Percentiles rank a stretch among this genome's conserved stretches.
phyloP scores from a whole-genome alignment of 148 eudicot species.

The Rhododendron henanense region DNA sequence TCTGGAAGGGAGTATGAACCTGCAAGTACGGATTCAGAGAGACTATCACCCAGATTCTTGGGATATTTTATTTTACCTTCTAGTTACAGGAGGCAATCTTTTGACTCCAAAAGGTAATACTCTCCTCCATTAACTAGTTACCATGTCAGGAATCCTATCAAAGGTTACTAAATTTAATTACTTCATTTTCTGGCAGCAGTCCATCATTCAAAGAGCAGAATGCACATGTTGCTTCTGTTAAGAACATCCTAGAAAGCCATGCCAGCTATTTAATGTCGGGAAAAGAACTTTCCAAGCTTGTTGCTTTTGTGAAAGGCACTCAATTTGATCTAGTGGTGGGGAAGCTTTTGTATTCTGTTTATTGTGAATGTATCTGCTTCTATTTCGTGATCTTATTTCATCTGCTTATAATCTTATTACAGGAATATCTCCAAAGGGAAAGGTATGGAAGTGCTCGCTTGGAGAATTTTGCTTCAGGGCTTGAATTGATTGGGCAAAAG shows the following conservation, averaged over 20 bases:
- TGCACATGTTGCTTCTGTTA: slow-evolving; percentile 87
- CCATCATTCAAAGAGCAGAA: slow-evolving; percentile 73
- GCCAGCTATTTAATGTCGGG: slow-evolving; percentile 94
- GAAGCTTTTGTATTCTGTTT: not conserved
- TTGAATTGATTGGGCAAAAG: slow-evolving; percentile 28
- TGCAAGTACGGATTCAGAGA: not conserved
- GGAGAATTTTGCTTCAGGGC: slow-evolving; percentile 71
- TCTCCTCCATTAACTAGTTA: not conserved
- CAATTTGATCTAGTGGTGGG: slow-evolving; percentile 95
- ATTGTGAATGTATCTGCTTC: slow-evolving; percentile 8
- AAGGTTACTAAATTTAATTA: not conserved
- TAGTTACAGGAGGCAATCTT: slow-evolving; percentile 52
- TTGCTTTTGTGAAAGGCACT: slow-evolving; percentile 98
- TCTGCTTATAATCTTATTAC: slow-evolving; percentile 15
- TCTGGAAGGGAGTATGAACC: slow-evolving; percentile 63
- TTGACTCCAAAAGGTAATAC: slow-evolving; percentile 64
- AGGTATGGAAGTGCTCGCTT: slow-evolving; percentile 92
- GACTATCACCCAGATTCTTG: slow-evolving; percentile 11
- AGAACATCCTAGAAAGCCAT: slow-evolving; percentile 90
- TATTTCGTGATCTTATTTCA: slow-evolving; percentile 5
- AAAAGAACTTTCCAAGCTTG: slow-evolving; percentile 95
- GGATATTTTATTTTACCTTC: slow-evolving; percentile 36
- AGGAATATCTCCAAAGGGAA: slow-evolving; percentile 96
- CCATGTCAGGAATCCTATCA: not conserved
- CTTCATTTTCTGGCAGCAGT: not conserved